Percentiles rank a stretch among this genome's conserved stretches.
phyloP scores from a whole-genome alignment of 208 protist species.

The Crithidia mellificae region DNA sequence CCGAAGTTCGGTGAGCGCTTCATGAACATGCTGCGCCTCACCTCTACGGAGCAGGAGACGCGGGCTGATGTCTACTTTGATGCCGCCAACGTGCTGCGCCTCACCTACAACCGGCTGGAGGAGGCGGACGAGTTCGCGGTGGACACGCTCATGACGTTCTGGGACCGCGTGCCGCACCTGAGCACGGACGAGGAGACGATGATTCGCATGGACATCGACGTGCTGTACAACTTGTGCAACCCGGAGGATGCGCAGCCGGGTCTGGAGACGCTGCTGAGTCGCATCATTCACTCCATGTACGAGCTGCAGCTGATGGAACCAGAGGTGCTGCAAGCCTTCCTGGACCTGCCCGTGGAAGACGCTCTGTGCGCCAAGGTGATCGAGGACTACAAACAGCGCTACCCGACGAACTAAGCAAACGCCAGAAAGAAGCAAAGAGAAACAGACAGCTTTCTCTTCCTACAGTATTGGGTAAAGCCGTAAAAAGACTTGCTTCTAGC shows the following conservation, averaged over 20 bases:
- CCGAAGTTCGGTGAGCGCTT: conserved; percentile 89
- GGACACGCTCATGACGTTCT: conserved; percentile 80
- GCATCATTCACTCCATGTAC: conserved; percentile 69
- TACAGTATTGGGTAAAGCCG: no score
- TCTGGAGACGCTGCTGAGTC: conserved; percentile 52
- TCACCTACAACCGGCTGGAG: conserved; percentile 63
- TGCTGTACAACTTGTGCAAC: conserved; percentile 64
- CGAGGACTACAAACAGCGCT: conserved; percentile 34
- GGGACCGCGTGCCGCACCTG: conserved; percentile 51
- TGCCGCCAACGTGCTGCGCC: conserved; percentile 68
- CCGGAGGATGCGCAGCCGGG: conserved; percentile 47
- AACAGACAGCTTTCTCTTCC: no score
- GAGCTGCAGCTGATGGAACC: conserved; percentile 60
- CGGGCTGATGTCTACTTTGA: conserved; percentile 84
- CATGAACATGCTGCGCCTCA: conserved; percentile 79
- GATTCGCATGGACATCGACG: conserved; percentile 49
- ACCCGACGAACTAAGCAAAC: background rate
- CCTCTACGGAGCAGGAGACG: conserved; percentile 66
- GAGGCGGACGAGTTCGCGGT: conserved; percentile 56
- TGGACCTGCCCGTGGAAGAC: conserved; percentile 38
- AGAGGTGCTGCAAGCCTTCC: conserved; percentile 55
- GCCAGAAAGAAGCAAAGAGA: background rate
- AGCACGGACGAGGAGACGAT: conserved; percentile 41
- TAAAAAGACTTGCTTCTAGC: no score
- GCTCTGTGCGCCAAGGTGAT: conserved; percentile 38